phyloP scores from a whole-genome alignment of 345 rosid genomes.

The Gossypioides kirkii region DNA sequence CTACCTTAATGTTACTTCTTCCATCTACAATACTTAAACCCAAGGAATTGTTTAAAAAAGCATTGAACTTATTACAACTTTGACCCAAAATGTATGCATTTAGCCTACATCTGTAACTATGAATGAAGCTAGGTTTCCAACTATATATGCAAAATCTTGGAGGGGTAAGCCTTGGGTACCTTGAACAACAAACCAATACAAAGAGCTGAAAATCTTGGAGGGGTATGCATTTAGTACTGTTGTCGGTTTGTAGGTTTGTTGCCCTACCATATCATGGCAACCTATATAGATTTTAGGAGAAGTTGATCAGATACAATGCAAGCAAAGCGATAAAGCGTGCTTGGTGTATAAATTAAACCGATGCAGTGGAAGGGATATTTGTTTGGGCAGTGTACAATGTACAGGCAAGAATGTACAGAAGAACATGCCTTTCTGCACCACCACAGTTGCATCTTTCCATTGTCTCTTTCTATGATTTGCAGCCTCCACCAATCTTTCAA shows the following conservation, averaged over 20 bases:
- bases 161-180: not conserved
- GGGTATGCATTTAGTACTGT: no score
- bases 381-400: conserved; percentile 13
- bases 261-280: not conserved
- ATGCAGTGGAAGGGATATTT: conserved; percentile 1
- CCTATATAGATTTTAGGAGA: not conserved
- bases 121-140: not conserved
- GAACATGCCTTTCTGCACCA: conserved; percentile 11
- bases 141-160: not conserved
- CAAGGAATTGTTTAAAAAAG: no score
- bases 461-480: not conserved
- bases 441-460: not conserved
- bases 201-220: no score
- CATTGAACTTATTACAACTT: no score
- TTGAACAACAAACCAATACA: not conserved
- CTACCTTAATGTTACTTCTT: no score
- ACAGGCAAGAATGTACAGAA: not conserved
- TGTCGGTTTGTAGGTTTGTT: not conserved
- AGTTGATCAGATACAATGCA: not conserved
- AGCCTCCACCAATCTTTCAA: not conserved
- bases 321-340: not conserved
- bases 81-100: no score
- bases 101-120: no score
- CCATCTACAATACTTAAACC: no score
- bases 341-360: not conserved